Conservation (phyloP, 225 moss, liverwort and hornwort genomes). For the Antitrichia curtipendula region DNA sequence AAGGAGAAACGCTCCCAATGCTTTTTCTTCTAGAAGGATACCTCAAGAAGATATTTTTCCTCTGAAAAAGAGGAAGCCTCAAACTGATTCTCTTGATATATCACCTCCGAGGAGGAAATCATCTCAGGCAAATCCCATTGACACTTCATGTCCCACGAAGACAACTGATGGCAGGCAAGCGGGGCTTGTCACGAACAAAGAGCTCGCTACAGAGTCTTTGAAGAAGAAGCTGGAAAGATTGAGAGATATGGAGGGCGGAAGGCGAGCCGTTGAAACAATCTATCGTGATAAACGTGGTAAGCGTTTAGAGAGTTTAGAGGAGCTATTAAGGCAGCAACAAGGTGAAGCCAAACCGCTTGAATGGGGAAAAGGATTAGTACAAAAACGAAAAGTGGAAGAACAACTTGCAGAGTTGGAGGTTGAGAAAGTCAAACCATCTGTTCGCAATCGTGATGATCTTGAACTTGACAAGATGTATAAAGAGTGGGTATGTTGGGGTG, state of each 20-base stretch:
- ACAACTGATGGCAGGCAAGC: conserved; percentile 42
- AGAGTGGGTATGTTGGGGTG: not conserved
- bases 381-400: not conserved
- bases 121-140: not conserved
- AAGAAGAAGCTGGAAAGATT: not conserved
- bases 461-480: not conserved
- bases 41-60: no score
- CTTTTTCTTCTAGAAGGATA: no score
- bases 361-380: not conserved
- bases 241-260: not conserved
- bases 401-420: not conserved
- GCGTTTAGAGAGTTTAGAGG: not conserved
- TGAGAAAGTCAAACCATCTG: not conserved
- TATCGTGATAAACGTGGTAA: not conserved
- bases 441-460: not conserved
- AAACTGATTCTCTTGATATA: not conserved
- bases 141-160: not conserved
- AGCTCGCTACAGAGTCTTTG: no score
- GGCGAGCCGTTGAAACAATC: not conserved
- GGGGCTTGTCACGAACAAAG: no score
- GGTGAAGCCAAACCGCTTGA: not conserved
- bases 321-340: not conserved
- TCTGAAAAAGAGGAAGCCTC: not conserved
- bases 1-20: not conserved
- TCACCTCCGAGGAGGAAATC: conserved; percentile 25